A percentile compares a stretch with the other conserved stretches of the same genome.
Evolutionary conservation across 495 filamentous ascomycete species (phyloP).

Genomic region (Penicillium canescens): DNA sequence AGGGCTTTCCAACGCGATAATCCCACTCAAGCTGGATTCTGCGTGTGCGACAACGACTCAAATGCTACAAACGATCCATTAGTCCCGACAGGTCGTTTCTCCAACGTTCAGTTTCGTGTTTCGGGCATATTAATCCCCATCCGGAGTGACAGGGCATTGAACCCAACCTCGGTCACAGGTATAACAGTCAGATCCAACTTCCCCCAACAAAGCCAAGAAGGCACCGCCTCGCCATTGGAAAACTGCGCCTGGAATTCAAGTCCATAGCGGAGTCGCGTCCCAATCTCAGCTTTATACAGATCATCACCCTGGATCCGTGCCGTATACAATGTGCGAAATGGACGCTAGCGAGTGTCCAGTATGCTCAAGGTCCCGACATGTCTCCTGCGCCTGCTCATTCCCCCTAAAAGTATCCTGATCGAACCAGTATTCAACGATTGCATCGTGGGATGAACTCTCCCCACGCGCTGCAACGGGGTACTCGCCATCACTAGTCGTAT

Average conservation of each 20-base stretch:
- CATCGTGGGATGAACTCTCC: not conserved
- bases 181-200: constrained; percentile 1
- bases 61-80: constrained; percentile 25
- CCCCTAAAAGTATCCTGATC: constrained; percentile 9
- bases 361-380: constrained; percentile 29
- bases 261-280: constrained; percentile 18
- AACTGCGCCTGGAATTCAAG: constrained; percentile 25
- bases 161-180: constrained; percentile 25
- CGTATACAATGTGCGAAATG: constrained; percentile 27
- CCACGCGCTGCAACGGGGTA: constrained; percentile 5
- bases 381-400: constrained; percentile 26
- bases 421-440: constrained; percentile 13
- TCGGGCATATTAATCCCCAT: constrained; percentile 22
- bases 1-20: too few relatives aligned
- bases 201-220: constrained; percentile 21
- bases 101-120: constrained; percentile 13
- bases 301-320: constrained; percentile 28
- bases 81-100: constrained; percentile 14
- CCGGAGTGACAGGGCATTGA: constrained; percentile 21
- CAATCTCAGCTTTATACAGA: constrained; percentile 19
- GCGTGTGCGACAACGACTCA: constrained; percentile 28
- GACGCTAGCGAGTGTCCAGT: constrained; percentile 24
- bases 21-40: constrained; percentile 2
- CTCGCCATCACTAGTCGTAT: constrained; percentile 18
- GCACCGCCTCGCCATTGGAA: constrained; percentile 8